Percentiles rank a stretch among this genome's conserved stretches.
phyloP scores from a whole-genome alignment of 768 basidiomycete genomes.

The Cystobasidium tubakii region DNA sequence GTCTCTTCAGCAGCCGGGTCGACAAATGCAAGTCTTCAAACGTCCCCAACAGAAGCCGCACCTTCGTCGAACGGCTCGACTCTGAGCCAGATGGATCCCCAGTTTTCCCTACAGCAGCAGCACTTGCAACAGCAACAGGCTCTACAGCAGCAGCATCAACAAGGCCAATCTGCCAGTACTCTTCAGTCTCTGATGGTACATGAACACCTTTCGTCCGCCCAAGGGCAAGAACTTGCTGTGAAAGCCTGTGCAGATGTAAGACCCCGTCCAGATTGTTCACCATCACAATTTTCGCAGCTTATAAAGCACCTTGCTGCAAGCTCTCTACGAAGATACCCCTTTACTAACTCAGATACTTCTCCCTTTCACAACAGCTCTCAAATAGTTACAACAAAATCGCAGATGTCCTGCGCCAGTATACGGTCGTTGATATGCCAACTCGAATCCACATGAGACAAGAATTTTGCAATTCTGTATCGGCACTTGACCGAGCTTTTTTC shows the following conservation, averaged over 20 bases:
- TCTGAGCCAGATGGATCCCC: not conserved
- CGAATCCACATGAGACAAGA: conserved; percentile 18
- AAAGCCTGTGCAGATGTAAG: conserved; percentile 15
- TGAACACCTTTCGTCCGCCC: not conserved
- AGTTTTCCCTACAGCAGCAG: not conserved
- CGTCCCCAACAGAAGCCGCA: not conserved
- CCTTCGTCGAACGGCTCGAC: not conserved
- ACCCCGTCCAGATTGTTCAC: not conserved
- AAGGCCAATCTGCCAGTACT: not conserved
- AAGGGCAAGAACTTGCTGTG: conserved; percentile 4
- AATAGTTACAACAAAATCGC: conserved; percentile 20
- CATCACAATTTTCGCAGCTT: not conserved
- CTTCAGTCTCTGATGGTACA: not conserved
- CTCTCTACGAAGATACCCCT: too few relatives aligned
- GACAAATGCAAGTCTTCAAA: not conserved
- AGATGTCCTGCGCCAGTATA: conserved; percentile 8
- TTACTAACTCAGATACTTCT: not conserved
- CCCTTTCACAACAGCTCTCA: conserved; percentile 5
- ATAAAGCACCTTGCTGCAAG: not conserved
- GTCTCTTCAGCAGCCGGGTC: not conserved
- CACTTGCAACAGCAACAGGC: not conserved
- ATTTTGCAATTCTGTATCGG: conserved; percentile 16
- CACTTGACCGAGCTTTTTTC: conserved; percentile 32
- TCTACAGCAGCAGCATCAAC: not conserved
- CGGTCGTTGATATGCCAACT: not conserved